Percentiles rank a stretch among this genome's conserved stretches.
Evolutionary conservation across 2,329 filamentous ascomycete species (phyloP).

Genomic region (Lasiodiplodia sp.): DNA sequence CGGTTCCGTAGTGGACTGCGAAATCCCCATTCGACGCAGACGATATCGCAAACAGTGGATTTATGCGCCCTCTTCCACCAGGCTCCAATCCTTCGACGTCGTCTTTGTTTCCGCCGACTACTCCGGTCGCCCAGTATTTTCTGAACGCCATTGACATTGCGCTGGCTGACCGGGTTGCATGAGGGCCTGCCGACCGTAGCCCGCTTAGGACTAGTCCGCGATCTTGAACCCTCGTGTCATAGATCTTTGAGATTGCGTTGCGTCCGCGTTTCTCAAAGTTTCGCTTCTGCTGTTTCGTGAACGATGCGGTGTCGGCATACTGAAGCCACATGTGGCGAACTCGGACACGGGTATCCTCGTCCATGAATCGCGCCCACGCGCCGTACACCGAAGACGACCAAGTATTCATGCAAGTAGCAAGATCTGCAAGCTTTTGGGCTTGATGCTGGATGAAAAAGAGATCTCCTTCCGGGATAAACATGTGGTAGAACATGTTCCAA

Average conservation of each 20-base stretch:
- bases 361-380: slow-evolving; percentile 56
- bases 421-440: slow-evolving; percentile 52
- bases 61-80: slow-evolving; percentile 36
- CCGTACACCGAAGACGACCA: slow-evolving; percentile 60
- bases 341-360: slow-evolving; percentile 54
- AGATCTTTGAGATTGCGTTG: neutral
- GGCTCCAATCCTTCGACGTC: slow-evolving; percentile 30
- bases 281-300: slow-evolving; percentile 3
- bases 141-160: slow-evolving; percentile 30
- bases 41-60: slow-evolving; percentile 51
- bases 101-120: slow-evolving; percentile 18
- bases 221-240: neutral
- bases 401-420: slow-evolving; percentile 46
- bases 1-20: slow-evolving; percentile 56
- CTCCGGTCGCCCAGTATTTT: slow-evolving; percentile 43
- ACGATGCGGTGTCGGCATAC: slow-evolving; percentile 37
- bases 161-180: neutral
- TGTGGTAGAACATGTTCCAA: slow-evolving; percentile 66
- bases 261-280: neutral
- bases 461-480: slow-evolving; percentile 53
- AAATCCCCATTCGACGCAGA: slow-evolving; percentile 45
- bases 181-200: neutral
- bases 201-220: neutral
- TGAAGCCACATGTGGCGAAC: slow-evolving; percentile 52
- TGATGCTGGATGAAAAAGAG: slow-evolving; percentile 52